A percentile compares a stretch with the other conserved stretches of the same genome.
phyloP scores from a whole-genome alignment of 805 yeast genomes.

The Grigorovia transvaalensis region DNA sequence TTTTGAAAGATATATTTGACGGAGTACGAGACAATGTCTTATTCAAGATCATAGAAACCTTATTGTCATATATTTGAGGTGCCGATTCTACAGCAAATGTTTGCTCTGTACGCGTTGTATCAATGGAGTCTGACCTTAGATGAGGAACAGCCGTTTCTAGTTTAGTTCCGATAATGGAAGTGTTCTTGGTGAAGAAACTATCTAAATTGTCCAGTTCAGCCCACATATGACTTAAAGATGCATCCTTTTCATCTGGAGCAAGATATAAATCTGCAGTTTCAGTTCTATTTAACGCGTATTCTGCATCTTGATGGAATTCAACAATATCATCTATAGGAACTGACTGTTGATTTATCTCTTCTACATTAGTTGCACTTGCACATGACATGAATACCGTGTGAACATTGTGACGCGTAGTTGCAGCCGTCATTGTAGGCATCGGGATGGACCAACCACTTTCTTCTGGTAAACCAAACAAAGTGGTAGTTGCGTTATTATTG shows the following conservation, averaged over 20 bases:
- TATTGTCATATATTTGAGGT: conserved; percentile 70
- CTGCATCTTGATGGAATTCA: conserved; percentile 27
- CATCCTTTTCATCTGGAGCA: conserved; percentile 51
- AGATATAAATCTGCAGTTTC: conserved; percentile 22
- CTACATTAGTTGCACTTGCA: conserved; percentile 26
- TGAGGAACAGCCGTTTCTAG: conserved; percentile 21
- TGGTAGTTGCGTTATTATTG: conserved; percentile 76
- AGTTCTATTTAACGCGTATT: conserved; percentile 19
- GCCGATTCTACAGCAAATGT: conserved; percentile 55
- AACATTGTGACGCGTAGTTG: conserved; percentile 81
- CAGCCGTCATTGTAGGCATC: conserved; percentile 85
- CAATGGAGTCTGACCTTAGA: conserved; percentile 41
- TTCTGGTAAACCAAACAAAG: conserved; percentile 82
- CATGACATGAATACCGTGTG: conserved; percentile 93
- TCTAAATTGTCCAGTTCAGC: conserved; percentile 85
- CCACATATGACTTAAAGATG: conserved; percentile 81
- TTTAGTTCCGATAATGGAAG: background rate
- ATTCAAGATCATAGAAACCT: conserved; percentile 65
- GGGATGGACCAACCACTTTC: conserved; percentile 97
- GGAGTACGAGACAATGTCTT: conserved; percentile 63
- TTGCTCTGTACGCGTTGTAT: conserved; percentile 44
- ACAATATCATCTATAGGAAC: conserved; percentile 19
- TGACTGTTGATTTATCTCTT: conserved; percentile 12
- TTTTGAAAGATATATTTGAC: conserved; percentile 68
- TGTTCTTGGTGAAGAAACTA: conserved; percentile 63